phyloP scores from a whole-genome alignment of 2,329 filamentous ascomycete genomes.

The Beauveria pseudobassiana region DNA sequence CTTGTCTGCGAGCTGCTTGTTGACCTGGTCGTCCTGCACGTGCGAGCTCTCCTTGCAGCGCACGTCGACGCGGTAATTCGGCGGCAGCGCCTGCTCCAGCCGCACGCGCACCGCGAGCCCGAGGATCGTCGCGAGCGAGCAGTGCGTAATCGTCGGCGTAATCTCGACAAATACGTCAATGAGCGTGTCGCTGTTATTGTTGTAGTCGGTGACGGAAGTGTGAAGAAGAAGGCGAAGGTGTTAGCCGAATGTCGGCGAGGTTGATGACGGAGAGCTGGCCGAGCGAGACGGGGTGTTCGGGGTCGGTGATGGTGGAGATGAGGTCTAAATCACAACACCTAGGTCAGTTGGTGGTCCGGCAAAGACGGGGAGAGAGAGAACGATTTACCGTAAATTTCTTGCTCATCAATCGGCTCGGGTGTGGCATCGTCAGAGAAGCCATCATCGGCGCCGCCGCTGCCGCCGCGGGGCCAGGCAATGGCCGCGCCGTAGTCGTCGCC shows the following conservation, averaged over 20 bases:
- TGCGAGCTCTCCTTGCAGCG: slow-evolving; percentile 95
- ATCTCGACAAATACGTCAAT: slow-evolving; percentile 78
- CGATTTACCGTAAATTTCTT: slow-evolving; percentile 68
- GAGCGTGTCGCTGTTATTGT: slow-evolving; percentile 38
- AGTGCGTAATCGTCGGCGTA: slow-evolving; percentile 95
- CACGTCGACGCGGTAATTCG: slow-evolving; percentile 87
- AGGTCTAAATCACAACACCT: slow-evolving; percentile 52
- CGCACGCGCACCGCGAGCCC: slow-evolving; percentile 87
- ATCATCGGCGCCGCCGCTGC: slow-evolving; percentile 35
- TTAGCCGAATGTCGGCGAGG: slow-evolving; percentile 83
- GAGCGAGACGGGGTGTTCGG: slow-evolving; percentile 90
- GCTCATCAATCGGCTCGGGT: slow-evolving; percentile 85
- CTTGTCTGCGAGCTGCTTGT: slow-evolving; percentile 95
- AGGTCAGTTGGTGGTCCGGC: not conserved
- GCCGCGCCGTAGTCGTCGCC: slow-evolving; percentile 22
- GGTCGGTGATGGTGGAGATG: slow-evolving; percentile 90
- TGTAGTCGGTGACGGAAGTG: slow-evolving; percentile 24
- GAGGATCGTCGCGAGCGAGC: slow-evolving; percentile 92
- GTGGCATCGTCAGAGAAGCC: slow-evolving; percentile 49
- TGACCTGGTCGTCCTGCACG: slow-evolving; percentile 87
- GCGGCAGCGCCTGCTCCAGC: slow-evolving; percentile 82
- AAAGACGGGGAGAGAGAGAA: not conserved
- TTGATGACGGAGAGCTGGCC: slow-evolving; percentile 93
- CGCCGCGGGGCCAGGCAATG: slow-evolving; percentile 21
- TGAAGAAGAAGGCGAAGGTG: slow-evolving; percentile 29